A percentile compares a stretch with the other conserved stretches of the same genome.
Conservation (phyloP, 1,284 basidiomycete genomes). For the Takashimella tepidaria region DNA sequence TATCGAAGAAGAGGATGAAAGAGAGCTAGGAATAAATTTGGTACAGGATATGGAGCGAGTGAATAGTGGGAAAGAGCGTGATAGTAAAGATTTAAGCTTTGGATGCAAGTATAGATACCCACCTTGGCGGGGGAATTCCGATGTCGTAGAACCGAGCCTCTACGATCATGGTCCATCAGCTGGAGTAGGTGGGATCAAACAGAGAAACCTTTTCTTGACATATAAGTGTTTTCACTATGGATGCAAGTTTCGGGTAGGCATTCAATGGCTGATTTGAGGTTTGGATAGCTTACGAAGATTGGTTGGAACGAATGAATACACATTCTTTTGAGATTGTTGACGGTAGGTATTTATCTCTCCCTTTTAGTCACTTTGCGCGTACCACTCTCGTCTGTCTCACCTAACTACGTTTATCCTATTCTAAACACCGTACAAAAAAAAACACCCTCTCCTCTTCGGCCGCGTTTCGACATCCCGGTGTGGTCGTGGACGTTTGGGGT, state of each 20-base stretch:
- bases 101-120: constrained; percentile 26
- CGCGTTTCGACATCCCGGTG: constrained; percentile 40
- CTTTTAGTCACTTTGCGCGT: background rate
- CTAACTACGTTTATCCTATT: background rate
- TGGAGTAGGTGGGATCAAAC: background rate
- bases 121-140: constrained; percentile 40
- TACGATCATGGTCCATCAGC: constrained; percentile 37
- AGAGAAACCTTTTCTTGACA: constrained; percentile 43
- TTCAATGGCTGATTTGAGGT: background rate
- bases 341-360: constrained; percentile 16
- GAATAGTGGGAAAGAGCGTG: no score
- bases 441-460: constrained; percentile 15
- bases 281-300: constrained; percentile 37
- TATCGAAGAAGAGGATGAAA: background rate
- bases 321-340: constrained; percentile 47
- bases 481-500: constrained; percentile 46
- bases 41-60: no score
- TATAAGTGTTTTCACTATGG: constrained; percentile 23
- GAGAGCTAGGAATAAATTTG: background rate
- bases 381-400: background rate
- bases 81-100: constrained; percentile 11
- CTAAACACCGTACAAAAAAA: background rate
- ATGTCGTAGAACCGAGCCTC: constrained; percentile 39
- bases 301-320: constrained; percentile 46
- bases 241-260: background rate